These are phyloP conservation scores for Hyparrhenia diplandra DNA, from an alignment of 176 grass and related monocot species.

Conservation along the genomic window DNA sequence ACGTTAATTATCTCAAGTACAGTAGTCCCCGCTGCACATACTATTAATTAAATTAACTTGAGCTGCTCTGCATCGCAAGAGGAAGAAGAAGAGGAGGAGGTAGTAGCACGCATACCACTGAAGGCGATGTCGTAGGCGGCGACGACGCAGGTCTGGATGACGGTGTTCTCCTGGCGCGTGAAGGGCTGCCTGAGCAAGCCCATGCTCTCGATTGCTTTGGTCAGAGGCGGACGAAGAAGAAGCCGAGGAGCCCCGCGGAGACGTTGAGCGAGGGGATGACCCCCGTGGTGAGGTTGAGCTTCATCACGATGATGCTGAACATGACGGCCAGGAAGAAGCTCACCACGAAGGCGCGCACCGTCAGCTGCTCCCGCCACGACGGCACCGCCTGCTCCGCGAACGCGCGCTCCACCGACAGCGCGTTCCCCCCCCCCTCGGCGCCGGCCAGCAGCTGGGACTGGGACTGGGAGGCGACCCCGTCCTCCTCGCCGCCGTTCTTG, in stretches of 20 bases:
- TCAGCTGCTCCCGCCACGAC: constrained; percentile 71
- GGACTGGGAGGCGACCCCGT: neutral
- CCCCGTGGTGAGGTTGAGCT: constrained; percentile 83
- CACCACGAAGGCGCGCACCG: constrained; percentile 57
- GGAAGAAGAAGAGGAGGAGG: constrained; percentile 42
- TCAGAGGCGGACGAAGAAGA: constrained; percentile 81
- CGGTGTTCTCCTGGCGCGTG: constrained; percentile 89
- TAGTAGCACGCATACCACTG: constrained; percentile 24
- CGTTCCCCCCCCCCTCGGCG: neutral
- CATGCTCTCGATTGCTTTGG: constrained; percentile 29
- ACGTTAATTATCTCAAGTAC: neutral
- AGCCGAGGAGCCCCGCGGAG: constrained; percentile 77
- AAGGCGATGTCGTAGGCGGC: constrained; percentile 73
- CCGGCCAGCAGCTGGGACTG: neutral
- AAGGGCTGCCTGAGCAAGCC: constrained; percentile 52
- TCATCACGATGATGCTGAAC: constrained; percentile 89
- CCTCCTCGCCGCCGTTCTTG: neutral
- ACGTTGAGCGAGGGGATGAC: constrained; percentile 93
- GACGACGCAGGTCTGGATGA: constrained; percentile 92
- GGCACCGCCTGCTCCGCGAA: constrained; percentile 49
- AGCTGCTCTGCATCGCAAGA: neutral
- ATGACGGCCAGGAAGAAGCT: constrained; percentile 62
- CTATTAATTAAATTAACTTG: neutral
- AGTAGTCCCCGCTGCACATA: neutral
- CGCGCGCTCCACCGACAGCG: constrained; percentile 28